Evolutionary conservation across 2,329 filamentous ascomycete species (phyloP), one percentile per base, ranked within the genome.

Genomic region (Fusarium coicis): DNA sequence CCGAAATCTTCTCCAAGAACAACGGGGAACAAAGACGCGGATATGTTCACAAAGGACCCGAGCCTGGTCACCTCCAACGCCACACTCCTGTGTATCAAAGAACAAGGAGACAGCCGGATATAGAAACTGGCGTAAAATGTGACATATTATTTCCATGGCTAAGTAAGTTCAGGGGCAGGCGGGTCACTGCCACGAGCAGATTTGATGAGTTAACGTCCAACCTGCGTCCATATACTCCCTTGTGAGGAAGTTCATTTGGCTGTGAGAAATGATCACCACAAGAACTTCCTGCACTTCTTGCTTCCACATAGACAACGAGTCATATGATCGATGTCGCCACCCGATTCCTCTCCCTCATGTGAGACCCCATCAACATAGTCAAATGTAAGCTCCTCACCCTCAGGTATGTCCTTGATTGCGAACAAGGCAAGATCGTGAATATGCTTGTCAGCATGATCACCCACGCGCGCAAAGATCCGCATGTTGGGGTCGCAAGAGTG

Each of bases 401-500:
- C 86, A 0, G 84, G 82, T 34, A 96, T 93, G 59, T 93, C 87
- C 46, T 87, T 83, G 36, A 91, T 87, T 0, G 93, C 93, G 76
- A 96, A 96, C 67, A 96, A 87, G 0, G 93, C 93, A 53, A 96
- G 83, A 68, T 95, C 92, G 79, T 96, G 94, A 11, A 95, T 86
- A 52, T 90, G 87, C 66, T 90, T 90, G 76, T 95, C 92, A 1
- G 92, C 89, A 68, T 93, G 91, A 77, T 95, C 93, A 56, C 92
- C 93, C 4, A 93, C 92, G 2, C 94, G 90, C 0, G 92, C 93
- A 81, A 95, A 96, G 68, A 95, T 93, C 19, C 92, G 87, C 77
- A 94, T 87, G 77, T 95, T 96, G 0, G 93, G 93, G 9, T 93
- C 89, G 79, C 93, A 96, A 4, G 89, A 93, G 80, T 96, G 93